Base-by-base conservation (phyloP, 2,329 filamentous ascomycete genomes). In the Aaosphaeria pasadenensis region DNA sequence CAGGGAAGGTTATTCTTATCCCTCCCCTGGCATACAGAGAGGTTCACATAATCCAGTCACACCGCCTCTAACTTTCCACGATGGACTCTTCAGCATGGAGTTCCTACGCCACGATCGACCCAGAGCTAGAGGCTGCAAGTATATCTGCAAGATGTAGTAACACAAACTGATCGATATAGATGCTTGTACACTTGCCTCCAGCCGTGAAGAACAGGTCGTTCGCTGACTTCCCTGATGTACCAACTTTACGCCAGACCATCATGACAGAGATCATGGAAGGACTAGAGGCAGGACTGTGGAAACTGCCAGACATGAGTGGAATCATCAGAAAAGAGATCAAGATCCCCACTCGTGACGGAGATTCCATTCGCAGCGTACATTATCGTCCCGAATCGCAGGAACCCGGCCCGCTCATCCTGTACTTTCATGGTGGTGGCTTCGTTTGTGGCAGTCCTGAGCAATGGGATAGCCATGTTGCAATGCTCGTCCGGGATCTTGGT, bases 361-460 rank as follows among this genome's bases (percentile, higher is more conserved):
- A 9, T 6, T 33, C 45, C 3, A 44, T 55, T 38, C 46, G 54
- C 2, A 47, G 45, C 24, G 24, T 55, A 5, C 11, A 36, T 5
- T 58, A 58, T 44, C 35, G 41, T 28, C 24, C 44, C 5, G 52
- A 54, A 9, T 33, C 48, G 7, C 38, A 29, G 5, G 49, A 45
- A 29, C 11, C 35, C 5, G 57, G 55, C 7, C 55, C 58, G 7
- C 30, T 63, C 28, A 30, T 54, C 7, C 50, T 63, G 7, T 53
- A 52, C 35, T 58, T 52, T 38, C 54, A 59, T 30, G 57, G 59
- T 7, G 59, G 59, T 6, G 57, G 59, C 4, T 58, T 45, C 46
- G 50, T 45, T 6, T 48, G 54, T 31, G 55, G 56, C 1, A 36
- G 38, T n/a, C 48, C 56, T 4, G 56, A 58, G 35, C n/a, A 28